Evolutionary conservation across 129 eudicot genomes (phyloP), one percentile per base, ranked within the genome.

Genomic region (Saposhnikovia divaricata): DNA sequence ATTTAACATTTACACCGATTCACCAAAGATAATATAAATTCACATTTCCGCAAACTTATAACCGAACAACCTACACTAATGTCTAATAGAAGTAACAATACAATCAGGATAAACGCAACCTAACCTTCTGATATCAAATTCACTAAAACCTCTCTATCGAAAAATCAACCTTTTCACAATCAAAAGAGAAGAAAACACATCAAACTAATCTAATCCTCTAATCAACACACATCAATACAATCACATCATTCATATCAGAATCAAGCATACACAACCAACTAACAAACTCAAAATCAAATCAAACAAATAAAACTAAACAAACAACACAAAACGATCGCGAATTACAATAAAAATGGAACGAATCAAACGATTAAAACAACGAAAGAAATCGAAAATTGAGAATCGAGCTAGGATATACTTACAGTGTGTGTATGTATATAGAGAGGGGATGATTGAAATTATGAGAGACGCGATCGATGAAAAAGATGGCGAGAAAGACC

Each of bases 361-460:
- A 72, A 72, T 13, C 42, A 2, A 76, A 6, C 25, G 53, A 43
- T 25, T 5, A 6, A 81, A 82, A 82, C 57, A 68, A 77, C 46
- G 84, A 75, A 81, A 63, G 38, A 74, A 51, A 44, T 6, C 9
- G 37, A 57, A 25, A 16, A 47, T 40, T 44, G 57, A 81, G 50
- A 68, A 48, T 82, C 50, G 61, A 80, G 77, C 47, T n/a, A 13
- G n/a, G 51, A 42, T 50, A 80, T 42, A 42, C 85, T 82, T 77
- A 77, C 85, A 47, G 85, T 50, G 27, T 19, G 34, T 61, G 69
- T 61, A 73, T 10, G 71, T 61, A 77, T 76, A 37, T 77, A 81
- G 66, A 23, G 75, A 63, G 43, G n/a, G 40, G 73, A 27, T 34
- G 77, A 66, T 77, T 78, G 70, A 76, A 76, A n/a, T 70, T 21